Base-by-base conservation (phyloP, 768 basidiomycete genomes). In the Pluteus cervinus region DNA sequence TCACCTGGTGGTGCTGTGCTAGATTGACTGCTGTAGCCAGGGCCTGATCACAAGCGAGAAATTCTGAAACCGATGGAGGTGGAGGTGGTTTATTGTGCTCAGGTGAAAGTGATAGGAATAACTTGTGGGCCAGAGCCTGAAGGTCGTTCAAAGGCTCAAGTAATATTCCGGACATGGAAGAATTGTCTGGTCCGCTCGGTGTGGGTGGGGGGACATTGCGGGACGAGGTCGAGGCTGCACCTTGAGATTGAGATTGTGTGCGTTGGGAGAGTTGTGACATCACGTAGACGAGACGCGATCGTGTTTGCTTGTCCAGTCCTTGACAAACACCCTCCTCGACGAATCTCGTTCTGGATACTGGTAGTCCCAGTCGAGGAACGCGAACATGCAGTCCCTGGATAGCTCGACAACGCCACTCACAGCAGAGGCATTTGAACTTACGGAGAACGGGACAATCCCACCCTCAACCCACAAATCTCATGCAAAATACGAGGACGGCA, bases 101-200 rank as follows among this genome's bases (percentile, higher is more conserved):
- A 1, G 85, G 81, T 18, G 84, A 85, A 24, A 89, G 60, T 6
- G 86, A 83, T 34, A 75, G 68, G 53, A 89, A 85, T 22, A 90
- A 71, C 0, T 72, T 71, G 42, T 78, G 79, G 1, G 86, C 73
- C 12, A 90, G 68, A 0, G 68, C 46, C 35, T 83, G 78, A 17
- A 86, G 58, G 8, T 79, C 64, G 24, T 72, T 67, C 38, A 88
- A 62, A 1, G 86, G 85, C 3, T 59, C 60, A 12, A 83, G 68
- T 21, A 89, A 66, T 17, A 71, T 68, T 20, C 70, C 63, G 7
- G 81, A 75, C 75, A 82, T 85, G 5, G 80, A 76, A 7, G 49
- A 21, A 17, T 29, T 52, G 38, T 54, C 49, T 34, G 57, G 43
- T 12, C 37, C 28, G 21, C 37, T 15, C 23, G 37, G 43, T 8